Evolutionary conservation across 495 filamentous ascomycete genomes (phyloP), one percentile per base, ranked within the genome.

Genomic region (Hyaloscypha hepaticicola): DNA sequence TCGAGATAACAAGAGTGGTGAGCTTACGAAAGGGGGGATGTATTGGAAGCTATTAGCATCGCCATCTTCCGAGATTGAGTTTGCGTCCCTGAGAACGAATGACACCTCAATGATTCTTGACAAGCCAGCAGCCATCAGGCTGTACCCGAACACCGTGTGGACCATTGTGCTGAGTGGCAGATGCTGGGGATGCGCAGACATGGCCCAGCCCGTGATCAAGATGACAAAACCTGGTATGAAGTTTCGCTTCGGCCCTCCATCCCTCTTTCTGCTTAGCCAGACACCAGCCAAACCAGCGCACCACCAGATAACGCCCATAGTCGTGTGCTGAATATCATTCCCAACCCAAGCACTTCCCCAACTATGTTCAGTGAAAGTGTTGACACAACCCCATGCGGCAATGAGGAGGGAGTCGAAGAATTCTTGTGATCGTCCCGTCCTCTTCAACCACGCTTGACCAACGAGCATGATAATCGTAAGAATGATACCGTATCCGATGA

Each of bases 221-320:
- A 99, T 91, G 38, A 98, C 91, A 62, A 97, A 86, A 16, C 86
- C 93, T 7, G 95, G 95, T 57, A 99, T 89, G 63, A 99, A 81
- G 73, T 99, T 99, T 66, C 95, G 84, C 82, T 92, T 91, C 16
- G 95, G 93, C 11, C 81, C 76, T n/a, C 94, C 94, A 63, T 93
- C 84, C 62, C 91, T 83, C 67, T 83, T 91, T 61, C 86, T 84
- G 72, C 90, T 94, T 29, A 98, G 77, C 96, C 95, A 99, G 63
- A 99, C 83, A 22, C 95, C 96, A 28, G 95, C 80, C 25, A 99
- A 77, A 21, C 95, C 95, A 21, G 96, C 93, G 71, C 86, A 89
- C 93, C 93, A 97, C 95, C 95, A 99, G 59, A 99, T 87, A 64
- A 99, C 85, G 29, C 95, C 95, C 96, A 98, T 99, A 12, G 88